phyloP scores from a whole-genome alignment of 2,329 filamentous ascomycete species.

The Pseudogymnoascus sp. region DNA sequence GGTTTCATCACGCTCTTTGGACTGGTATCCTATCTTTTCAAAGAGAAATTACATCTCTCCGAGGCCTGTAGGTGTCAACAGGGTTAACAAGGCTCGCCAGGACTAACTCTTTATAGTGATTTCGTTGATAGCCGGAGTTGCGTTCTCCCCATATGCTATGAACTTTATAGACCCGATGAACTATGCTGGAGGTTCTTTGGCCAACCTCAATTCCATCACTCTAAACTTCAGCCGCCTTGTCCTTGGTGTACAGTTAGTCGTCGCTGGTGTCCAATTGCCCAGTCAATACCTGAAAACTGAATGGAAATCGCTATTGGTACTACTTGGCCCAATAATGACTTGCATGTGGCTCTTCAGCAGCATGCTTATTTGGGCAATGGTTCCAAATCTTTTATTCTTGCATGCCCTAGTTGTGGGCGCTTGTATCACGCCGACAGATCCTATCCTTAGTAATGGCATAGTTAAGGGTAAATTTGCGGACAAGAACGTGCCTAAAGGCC shows the following conservation, averaged over 20 bases:
- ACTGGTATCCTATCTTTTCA: constrained; percentile 74
- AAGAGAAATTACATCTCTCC: constrained; percentile 79
- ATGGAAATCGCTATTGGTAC: constrained; percentile 63
- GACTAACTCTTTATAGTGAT: constrained; percentile 50
- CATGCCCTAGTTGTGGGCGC: constrained; percentile 71
- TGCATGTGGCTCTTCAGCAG: constrained; percentile 76
- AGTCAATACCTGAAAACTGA: constrained; percentile 68
- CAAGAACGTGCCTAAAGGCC: constrained; percentile 68
- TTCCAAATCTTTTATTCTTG: constrained; percentile 61
- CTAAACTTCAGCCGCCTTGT: constrained; percentile 77
- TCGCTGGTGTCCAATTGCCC: constrained; percentile 78
- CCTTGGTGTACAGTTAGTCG: constrained; percentile 76
- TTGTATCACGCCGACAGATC: constrained; percentile 81
- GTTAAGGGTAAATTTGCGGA: constrained; percentile 88
- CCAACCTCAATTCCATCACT: constrained; percentile 60
- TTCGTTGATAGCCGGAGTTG: constrained; percentile 64
- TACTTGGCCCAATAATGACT: constrained; percentile 74
- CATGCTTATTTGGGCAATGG: constrained; percentile 63
- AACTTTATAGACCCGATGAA: constrained; percentile 65
- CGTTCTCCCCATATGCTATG: constrained; percentile 68
- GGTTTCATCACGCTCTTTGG: constrained; percentile 81
- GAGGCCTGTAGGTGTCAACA: constrained; percentile 56
- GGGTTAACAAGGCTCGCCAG: background rate
- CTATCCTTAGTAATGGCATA: constrained; percentile 78
- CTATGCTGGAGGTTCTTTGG: constrained; percentile 53